phyloP scores from a whole-genome alignment of 2,329 filamentous ascomycete genomes.

The Mycocentrospora acerina region DNA sequence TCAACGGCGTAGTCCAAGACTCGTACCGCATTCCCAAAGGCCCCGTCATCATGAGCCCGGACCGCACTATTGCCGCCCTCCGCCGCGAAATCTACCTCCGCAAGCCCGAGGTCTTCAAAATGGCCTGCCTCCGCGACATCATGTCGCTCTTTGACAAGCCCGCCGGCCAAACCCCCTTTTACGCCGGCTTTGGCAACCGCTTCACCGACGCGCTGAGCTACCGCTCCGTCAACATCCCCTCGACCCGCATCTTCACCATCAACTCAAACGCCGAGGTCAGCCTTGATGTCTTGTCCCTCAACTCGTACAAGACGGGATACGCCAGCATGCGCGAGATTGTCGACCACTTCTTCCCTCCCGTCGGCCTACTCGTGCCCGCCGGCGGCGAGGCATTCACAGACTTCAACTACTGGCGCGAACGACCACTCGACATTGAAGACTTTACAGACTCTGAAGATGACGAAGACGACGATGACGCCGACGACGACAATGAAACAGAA shows the following conservation, averaged over 20 bases:
- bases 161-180: slow-evolving; percentile 77
- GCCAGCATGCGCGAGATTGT: slow-evolving; percentile 96
- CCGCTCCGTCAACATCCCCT: slow-evolving; percentile 91
- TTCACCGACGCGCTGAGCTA: slow-evolving; percentile 96
- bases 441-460: slow-evolving; percentile 78
- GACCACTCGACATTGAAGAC: slow-evolving; percentile 79
- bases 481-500: slow-evolving; percentile 51
- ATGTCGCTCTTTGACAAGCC: slow-evolving; percentile 72
- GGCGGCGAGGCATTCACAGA: slow-evolving; percentile 95
- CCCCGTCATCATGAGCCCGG: slow-evolving; percentile 91
- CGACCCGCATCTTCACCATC: slow-evolving; percentile 95
- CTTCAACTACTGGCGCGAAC: slow-evolving; percentile 93
- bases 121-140: slow-evolving; percentile 95
- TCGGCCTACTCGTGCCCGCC: slow-evolving; percentile 80
- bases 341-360: slow-evolving; percentile 96
- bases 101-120: slow-evolving; percentile 98
- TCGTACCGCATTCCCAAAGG: slow-evolving; percentile 83
- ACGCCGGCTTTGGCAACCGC: slow-evolving; percentile 94
- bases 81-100: slow-evolving; percentile 90
- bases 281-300: slow-evolving; percentile 83
- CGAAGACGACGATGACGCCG: slow-evolving; percentile 44
- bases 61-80: slow-evolving; percentile 90
- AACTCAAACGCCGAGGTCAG: slow-evolving; percentile 97
- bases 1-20: slow-evolving; percentile 87
- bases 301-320: slow-evolving; percentile 95